A percentile compares a stretch with the other conserved stretches of the same genome.
Conservation (phyloP, 2,329 filamentous ascomycete genomes). For the Colletotrichum simmondsii region DNA sequence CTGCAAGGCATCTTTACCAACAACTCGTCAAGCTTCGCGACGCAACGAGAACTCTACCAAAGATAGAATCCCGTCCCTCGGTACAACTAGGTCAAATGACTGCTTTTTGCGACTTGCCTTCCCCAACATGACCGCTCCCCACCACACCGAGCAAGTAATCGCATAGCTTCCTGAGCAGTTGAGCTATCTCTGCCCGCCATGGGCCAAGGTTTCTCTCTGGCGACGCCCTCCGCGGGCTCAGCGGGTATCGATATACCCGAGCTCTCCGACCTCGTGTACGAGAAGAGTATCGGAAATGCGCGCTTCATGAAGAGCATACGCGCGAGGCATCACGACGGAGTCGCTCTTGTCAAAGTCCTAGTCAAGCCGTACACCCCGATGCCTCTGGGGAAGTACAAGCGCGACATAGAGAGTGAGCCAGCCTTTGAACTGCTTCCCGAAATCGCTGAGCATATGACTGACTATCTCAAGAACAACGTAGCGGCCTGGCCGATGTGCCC, state of each 20-base stretch:
- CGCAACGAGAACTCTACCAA: background rate
- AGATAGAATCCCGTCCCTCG: background rate
- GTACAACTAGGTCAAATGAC: constrained; percentile 2
- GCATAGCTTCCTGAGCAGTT: constrained; percentile 21
- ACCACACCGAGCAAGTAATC: constrained; percentile 20
- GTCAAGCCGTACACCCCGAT: constrained; percentile 91
- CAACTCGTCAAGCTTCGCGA: background rate
- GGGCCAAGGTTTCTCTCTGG: constrained; percentile 97
- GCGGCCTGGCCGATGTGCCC: constrained; percentile 81
- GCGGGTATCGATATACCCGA: constrained; percentile 95
- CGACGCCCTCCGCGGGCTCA: constrained; percentile 89
- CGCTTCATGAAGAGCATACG: constrained; percentile 98
- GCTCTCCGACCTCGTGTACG: constrained; percentile 89
- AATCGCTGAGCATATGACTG: background rate
- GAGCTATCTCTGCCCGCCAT: constrained; percentile 59
- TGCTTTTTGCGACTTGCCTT: background rate
- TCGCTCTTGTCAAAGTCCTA: constrained; percentile 93
- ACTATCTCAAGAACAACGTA: constrained; percentile 75
- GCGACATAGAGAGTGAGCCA: constrained; percentile 74
- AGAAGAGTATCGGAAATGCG: constrained; percentile 89
- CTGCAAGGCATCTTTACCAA: background rate
- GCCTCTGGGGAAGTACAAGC: constrained; percentile 82
- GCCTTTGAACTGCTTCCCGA: background rate
- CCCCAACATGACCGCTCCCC: constrained; percentile 26
- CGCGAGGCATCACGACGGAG: constrained; percentile 87